Base-by-base conservation (phyloP, 75 land plant species). In the Pinus albicaulis region DNA sequence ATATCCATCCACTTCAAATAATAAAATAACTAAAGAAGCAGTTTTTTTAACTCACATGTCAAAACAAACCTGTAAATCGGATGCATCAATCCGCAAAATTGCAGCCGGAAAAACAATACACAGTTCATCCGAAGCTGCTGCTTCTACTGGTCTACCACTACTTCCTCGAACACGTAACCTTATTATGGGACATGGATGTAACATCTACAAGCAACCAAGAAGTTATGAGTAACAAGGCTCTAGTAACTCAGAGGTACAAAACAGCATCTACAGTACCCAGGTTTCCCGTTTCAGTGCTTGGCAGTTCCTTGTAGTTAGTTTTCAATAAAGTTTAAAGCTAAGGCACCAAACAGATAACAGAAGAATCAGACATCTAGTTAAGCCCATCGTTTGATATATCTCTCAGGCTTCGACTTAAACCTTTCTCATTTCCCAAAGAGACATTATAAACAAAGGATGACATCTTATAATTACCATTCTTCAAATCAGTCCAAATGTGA, bases 61-160 rank as follows among this genome's bases (percentile, higher is more conserved):
- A 60, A 31, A 38, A 80, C 25, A 76, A 78, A 93, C 96, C 92
- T 84, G 82, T 61, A 93, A 80, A 79, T 93, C 90, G 66, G 87
- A 74, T 23, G 90, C 94, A 78, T 93, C 90, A 86, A 91, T 75
- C 6, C 94, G 90, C 19, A 92, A 89, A 79, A 93, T 84, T 38
- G 88, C 85, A 17, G 86, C 91, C 16, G 93, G 89, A 76, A 85
- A 85, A 22, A 91, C 88, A 65, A 91, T 73, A 73, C 88, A 91
- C 71, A 93, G 76, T 74, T 93, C 96, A 66, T 91, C 89, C 24
- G 86, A 84, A 25, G 81, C 72, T 71, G 78, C 56, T 58, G 77
- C 85, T 58, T 89, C 84, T 20, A 76, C 53, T 12, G 75, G 11
- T 53, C 75, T 79, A 59, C 70, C 59, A 58, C 74, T 81, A 13